Evolutionary conservation across 306 rosid species (phyloP), one percentile per base, ranked within the genome.

Genomic region (Clitoria ternatea): DNA sequence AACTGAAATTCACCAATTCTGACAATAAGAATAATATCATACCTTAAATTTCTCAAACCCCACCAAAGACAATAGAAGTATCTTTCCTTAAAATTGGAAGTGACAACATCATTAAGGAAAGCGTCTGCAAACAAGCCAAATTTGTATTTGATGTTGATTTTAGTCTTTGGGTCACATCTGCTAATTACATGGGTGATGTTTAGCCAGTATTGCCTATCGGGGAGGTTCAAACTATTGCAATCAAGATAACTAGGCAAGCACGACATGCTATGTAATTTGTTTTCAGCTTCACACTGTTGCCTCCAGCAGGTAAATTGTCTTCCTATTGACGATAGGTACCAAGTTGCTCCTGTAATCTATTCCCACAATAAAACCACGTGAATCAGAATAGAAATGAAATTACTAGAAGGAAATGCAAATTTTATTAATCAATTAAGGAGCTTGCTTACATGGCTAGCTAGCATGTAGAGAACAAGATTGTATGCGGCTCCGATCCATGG

Each of bases 401-500:
- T 17, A 12, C 37, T 6, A 33, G 39, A 52, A 66, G 8, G 43
- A 33, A 63, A 29, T 22, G 11, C 39, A 29, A 26, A n/a, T n/a
- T n/a, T n/a, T n/a, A n/a, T n/a, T n/a, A n/a, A n/a, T n/a, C n/a
- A 54, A 27, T 26, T 4, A 52, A 37, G 54, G 17, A 35, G 49
- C 56, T 15, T 12, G 20, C 83, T 79, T 88, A 93, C 98, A 63
- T 93, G 98, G 61, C 98, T 85, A 22, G 98, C 98, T 15, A 93
- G 84, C 84, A 88, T 69, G 88, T 88, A 93, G 35, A 90, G 94
- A 44, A 93, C 61, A 52, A 93, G 90, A 81, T 93, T 93, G 78
- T 93, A 93, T 0, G 92, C 97, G 6, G 98, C 97, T 50, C 92
- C 98, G 4, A 91, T 90, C 98, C 98, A 93, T 0, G 97, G 89